Conservation (phyloP, 441 rosid genomes). For the Breynia disticha region DNA sequence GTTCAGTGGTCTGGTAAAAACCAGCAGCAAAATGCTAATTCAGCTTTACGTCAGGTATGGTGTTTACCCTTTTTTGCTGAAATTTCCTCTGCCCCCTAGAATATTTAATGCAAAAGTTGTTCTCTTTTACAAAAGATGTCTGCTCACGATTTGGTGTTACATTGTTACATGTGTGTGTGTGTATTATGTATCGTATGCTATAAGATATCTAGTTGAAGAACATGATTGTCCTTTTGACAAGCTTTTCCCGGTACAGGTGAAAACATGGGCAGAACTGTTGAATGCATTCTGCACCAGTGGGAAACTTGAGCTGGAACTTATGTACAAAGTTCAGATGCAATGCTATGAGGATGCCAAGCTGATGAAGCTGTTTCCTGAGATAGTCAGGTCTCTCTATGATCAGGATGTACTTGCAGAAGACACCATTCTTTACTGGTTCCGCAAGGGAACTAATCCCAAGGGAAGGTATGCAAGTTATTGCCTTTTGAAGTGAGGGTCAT, state of each 20-base stretch:
- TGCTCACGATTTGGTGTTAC: too few species aligned
- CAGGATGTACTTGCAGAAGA: slow-evolving; percentile 94
- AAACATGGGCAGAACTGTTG: slow-evolving; percentile 76
- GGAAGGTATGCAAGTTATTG: slow-evolving; percentile 53
- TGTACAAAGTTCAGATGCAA: slow-evolving; percentile 95
- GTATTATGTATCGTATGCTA: neutral
- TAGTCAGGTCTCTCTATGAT: slow-evolving; percentile 76
- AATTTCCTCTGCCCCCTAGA: neutral
- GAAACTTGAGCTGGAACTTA: slow-evolving; percentile 83
- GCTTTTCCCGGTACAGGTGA: slow-evolving; percentile 41
- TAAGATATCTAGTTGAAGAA: neutral
- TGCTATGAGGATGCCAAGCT: slow-evolving; percentile 96
- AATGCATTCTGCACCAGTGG: slow-evolving; percentile 75
- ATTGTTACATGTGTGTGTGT: too few species aligned
- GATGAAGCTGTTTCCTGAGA: slow-evolving; percentile 94
- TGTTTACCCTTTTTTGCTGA: neutral
- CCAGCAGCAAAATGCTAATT: slow-evolving; percentile 95
- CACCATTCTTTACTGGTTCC: slow-evolving; percentile 85
- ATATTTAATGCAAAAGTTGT: too few species aligned
- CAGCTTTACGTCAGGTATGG: slow-evolving; percentile 80
- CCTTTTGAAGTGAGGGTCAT: neutral
- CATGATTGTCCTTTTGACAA: neutral
- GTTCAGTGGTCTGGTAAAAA: slow-evolving; percentile 99
- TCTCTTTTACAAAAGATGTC: too few species aligned
- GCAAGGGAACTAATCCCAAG: slow-evolving; percentile 80